Base-by-base conservation (phyloP, 176 grass and related monocot genomes). In the Phyllostachys edulis region DNA sequence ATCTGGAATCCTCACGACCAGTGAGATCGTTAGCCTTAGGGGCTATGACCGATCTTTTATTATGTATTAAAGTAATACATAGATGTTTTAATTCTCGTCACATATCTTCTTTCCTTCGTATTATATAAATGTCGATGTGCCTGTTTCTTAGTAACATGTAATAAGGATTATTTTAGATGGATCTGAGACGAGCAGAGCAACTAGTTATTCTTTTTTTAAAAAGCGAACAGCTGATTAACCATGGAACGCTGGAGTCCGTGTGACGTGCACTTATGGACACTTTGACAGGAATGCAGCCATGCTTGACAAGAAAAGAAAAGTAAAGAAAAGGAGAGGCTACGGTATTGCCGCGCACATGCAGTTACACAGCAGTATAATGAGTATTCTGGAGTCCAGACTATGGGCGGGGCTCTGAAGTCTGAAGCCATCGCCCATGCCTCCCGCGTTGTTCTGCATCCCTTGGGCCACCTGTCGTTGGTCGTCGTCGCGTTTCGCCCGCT, bases 381-480 rank as follows among this genome's bases (percentile, higher is more conserved):
- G 10, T 12, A 26, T 73, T 32, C 12, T 50, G 6, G 23, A 49
- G 42, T 24, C 21, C 1, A 10, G 11, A 0, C 20, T 15, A n/a
- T 26, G 66, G 62, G 1, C 62, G 9, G 5, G 29, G 26, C 40
- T 32, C 12, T 50, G 6, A 14, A 49, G 42, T 50, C 69, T 63
- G 24, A 51, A 74, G 69, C 40, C 82, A 17, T 61, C 68, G 80
- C 38, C 52, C 67, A 71, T 27, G 67, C 52, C n/a, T 11, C 39
- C 52, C 68, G 40, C 59, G 69, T 24, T 63, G 80, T 18, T 3
- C 20, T 1, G 44, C 69, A 27, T 23, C 80, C 26, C 18, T 71
- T 70, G 10, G 18, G 18, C 40, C 41, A 62, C 68, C 52, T 32
- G 51, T 27, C 17, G 34, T 9, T 7, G 7, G 24, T 34, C 27